Evolutionary conservation across 2,329 filamentous ascomycete genomes (phyloP).

Genomic region (Boeremia lycopersici): DNA sequence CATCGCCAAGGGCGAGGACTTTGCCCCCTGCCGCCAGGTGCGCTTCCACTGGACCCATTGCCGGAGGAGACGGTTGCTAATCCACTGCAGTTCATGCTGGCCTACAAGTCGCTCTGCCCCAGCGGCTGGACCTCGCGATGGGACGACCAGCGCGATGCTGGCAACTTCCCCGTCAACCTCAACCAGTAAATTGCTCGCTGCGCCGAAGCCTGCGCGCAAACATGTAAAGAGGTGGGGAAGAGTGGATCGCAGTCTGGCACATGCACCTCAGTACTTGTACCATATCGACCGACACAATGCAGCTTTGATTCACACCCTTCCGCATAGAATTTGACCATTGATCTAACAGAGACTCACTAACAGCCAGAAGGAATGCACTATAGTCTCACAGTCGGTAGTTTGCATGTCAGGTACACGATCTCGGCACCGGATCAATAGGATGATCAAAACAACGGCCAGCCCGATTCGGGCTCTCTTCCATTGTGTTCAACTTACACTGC

Average conservation of each 20-base stretch:
- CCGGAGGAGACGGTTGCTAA: not conserved
- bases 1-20: slow-evolving; percentile 97
- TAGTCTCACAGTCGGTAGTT: too few relatives aligned
- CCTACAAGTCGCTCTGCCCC: slow-evolving; percentile 97
- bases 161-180: slow-evolving; percentile 46
- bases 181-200: slow-evolving; percentile 40
- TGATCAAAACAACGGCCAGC: too few relatives aligned
- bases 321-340: not conserved
- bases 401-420: too few relatives aligned
- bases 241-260: slow-evolving; percentile 33
- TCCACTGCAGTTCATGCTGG: slow-evolving; percentile 80
- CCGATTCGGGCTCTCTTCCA: too few relatives aligned
- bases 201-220: slow-evolving; percentile 18
- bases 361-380: not conserved
- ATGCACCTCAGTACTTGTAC: slow-evolving; percentile 34
- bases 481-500: too few relatives aligned
- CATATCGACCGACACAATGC: slow-evolving; percentile 39
- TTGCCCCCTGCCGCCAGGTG: slow-evolving; percentile 96
- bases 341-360: not conserved
- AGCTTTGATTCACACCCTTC: slow-evolving; percentile 27
- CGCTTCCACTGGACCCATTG: slow-evolving; percentile 5
- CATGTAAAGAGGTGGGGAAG: slow-evolving; percentile 25
- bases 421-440: too few relatives aligned
- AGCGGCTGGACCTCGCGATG: slow-evolving; percentile 92
- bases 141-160: slow-evolving; percentile 91